phyloP scores from a whole-genome alignment of 139 green algal genomes.

The Gonium pectorale region DNA sequence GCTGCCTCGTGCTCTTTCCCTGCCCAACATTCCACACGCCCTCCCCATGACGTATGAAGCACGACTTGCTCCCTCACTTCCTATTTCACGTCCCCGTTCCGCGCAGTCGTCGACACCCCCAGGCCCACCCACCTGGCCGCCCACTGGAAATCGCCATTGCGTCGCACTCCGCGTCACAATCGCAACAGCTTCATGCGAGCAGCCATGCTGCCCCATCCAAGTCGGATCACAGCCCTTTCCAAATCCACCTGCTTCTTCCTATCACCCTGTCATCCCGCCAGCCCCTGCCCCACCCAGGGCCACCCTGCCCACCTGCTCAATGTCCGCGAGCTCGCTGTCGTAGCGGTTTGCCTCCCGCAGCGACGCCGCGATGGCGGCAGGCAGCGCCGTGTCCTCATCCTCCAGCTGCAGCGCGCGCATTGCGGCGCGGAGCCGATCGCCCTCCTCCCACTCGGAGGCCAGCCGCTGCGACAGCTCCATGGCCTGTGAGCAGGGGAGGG shows the following conservation, averaged over 20 bases:
- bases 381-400: slow-evolving; percentile 52
- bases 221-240: neutral
- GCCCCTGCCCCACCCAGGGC: neutral
- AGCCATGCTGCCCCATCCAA: neutral
- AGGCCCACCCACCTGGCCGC: too few species aligned
- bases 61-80: too few species aligned
- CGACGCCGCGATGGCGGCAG: slow-evolving; percentile 47
- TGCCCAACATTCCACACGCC: too few species aligned
- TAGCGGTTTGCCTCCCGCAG: slow-evolving; percentile 31
- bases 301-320: slow-evolving; percentile 34
- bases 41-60: too few species aligned
- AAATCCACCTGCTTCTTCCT: too few species aligned
- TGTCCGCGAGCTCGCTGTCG: slow-evolving; percentile 56
- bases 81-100: too few species aligned
- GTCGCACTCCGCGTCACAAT: too few species aligned
- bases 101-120: too few species aligned
- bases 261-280: neutral
- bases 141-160: too few species aligned
- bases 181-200: neutral
- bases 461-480: slow-evolving; percentile 25
- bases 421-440: slow-evolving; percentile 26
- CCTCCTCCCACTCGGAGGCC: slow-evolving; percentile 10
- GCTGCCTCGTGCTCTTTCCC: too few species aligned
- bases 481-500: neutral
- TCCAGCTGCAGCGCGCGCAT: slow-evolving; percentile 43